These are phyloP conservation scores for Funneliformis caledonium DNA, from an alignment of 371 early-diverging fungal genomes.

Conservation along the genomic window DNA sequence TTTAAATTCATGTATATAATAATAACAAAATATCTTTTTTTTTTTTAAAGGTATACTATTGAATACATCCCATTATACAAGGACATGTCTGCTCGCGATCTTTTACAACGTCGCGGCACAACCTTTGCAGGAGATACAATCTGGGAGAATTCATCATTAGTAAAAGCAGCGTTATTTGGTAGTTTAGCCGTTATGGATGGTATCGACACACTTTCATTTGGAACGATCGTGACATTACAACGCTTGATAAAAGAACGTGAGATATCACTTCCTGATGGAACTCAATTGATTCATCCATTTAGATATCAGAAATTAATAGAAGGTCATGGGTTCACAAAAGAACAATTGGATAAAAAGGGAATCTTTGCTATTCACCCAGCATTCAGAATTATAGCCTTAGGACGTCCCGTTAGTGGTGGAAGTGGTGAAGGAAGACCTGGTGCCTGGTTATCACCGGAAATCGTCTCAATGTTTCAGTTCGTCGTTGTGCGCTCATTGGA, in stretches of 20 bases:
- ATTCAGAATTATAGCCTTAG: conserved; percentile 80
- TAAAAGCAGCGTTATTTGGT: conserved; percentile 78
- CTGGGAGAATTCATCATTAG: conserved; percentile 74
- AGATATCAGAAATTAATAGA: conserved; percentile 65
- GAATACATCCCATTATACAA: conserved; percentile 78
- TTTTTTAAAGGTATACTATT: conserved; percentile 41
- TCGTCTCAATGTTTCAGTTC: conserved; percentile 76
- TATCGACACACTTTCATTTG: conserved; percentile 74
- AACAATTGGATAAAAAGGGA: conserved; percentile 56
- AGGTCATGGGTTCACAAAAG: conserved; percentile 51
- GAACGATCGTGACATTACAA: conserved; percentile 72
- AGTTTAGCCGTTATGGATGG: conserved; percentile 77
- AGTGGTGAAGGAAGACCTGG: conserved; percentile 56
- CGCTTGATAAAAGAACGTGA: conserved; percentile 76
- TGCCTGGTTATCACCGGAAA: conserved; percentile 75
- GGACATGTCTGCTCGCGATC: conserved; percentile 86
- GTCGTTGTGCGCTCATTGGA: conserved; percentile 72
- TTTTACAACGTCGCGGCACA: conserved; percentile 81
- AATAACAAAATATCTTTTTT: neutral
- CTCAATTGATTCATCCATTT: conserved; percentile 60
- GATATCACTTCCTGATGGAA: conserved; percentile 75
- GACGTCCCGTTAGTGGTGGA: conserved; percentile 59
- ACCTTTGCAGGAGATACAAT: conserved; percentile 75
- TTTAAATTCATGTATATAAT: neutral
- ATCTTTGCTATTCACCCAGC: conserved; percentile 72